Evolutionary conservation across 2,329 filamentous ascomycete species (phyloP).

Genomic region (Hymenoscyphus fraxineus): DNA sequence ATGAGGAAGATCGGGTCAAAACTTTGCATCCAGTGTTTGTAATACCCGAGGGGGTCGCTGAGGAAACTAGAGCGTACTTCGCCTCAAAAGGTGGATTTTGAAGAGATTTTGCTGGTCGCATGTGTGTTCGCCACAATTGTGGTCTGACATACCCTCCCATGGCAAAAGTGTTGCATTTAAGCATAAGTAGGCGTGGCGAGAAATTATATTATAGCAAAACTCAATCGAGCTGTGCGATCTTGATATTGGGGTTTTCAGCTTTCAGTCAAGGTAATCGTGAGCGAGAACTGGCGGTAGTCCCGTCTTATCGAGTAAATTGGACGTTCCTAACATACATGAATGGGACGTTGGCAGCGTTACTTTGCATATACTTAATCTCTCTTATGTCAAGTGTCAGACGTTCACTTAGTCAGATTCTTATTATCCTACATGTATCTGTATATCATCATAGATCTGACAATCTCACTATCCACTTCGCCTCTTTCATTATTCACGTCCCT

Average conservation of each 20-base stretch:
- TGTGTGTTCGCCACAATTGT: neutral
- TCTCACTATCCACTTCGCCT: neutral
- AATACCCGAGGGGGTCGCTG: conserved; percentile 59
- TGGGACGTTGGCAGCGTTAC: neutral
- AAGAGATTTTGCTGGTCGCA: neutral
- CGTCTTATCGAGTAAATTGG: neutral
- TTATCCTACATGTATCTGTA: neutral
- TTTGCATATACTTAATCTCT: conserved; percentile 3
- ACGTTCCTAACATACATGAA: neutral
- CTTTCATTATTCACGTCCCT: neutral
- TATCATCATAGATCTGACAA: neutral
- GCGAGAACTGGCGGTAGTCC: neutral
- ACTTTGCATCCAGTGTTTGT: conserved; percentile 81
- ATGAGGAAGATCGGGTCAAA: conserved; percentile 64
- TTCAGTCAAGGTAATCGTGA: neutral
- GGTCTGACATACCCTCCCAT: neutral
- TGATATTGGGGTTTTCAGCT: neutral
- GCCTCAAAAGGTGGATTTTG: conserved; percentile 30
- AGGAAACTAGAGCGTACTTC: conserved; percentile 32
- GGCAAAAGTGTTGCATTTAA: neutral
- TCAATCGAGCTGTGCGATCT: neutral
- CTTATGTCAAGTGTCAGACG: neutral
- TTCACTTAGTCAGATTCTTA: conserved; percentile 1
- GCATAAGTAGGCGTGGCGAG: neutral
- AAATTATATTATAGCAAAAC: neutral